phyloP scores from a whole-genome alignment of 2,329 filamentous ascomycete genomes.

The Colletotrichum sp. region DNA sequence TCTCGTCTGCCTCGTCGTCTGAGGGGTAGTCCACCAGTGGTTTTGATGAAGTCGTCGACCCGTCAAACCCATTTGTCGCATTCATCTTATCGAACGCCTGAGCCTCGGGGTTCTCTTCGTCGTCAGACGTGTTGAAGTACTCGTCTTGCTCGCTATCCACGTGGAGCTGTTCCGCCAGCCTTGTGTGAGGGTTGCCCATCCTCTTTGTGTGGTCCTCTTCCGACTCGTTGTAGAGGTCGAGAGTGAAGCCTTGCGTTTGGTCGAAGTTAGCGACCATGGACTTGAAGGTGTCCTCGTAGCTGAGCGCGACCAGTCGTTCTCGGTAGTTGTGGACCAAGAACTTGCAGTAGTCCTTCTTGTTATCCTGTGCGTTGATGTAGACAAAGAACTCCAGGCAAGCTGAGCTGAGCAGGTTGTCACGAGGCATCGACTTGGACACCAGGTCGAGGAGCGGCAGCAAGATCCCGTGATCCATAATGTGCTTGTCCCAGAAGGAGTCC shows the following conservation, averaged over 20 bases:
- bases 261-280: slow-evolving; percentile 80
- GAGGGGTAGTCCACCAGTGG: slow-evolving; percentile 92
- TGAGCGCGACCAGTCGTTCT: slow-evolving; percentile 75
- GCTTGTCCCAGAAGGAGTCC: slow-evolving; percentile 89
- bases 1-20: slow-evolving; percentile 74
- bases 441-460: slow-evolving; percentile 87
- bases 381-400: slow-evolving; percentile 95
- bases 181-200: slow-evolving; percentile 47
- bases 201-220: slow-evolving; percentile 61
- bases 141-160: slow-evolving; percentile 87
- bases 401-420: slow-evolving; percentile 92
- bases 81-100: slow-evolving; percentile 35
- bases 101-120: slow-evolving; percentile 45
- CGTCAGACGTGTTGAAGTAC: slow-evolving; percentile 89
- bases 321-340: slow-evolving; percentile 87
- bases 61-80: slow-evolving; percentile 60
- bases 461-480: slow-evolving; percentile 81
- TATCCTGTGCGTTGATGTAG: slow-evolving; percentile 77
- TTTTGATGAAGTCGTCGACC: slow-evolving; percentile 63
- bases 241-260: slow-evolving; percentile 72
- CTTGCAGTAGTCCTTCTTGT: slow-evolving; percentile 79
- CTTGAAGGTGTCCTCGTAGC: slow-evolving; percentile 85
- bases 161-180: slow-evolving; percentile 73
- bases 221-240: slow-evolving; percentile 76
- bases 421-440: slow-evolving; percentile 82